phyloP scores from a whole-genome alignment of 768 basidiomycete genomes.

The Tulasnella sp. region DNA sequence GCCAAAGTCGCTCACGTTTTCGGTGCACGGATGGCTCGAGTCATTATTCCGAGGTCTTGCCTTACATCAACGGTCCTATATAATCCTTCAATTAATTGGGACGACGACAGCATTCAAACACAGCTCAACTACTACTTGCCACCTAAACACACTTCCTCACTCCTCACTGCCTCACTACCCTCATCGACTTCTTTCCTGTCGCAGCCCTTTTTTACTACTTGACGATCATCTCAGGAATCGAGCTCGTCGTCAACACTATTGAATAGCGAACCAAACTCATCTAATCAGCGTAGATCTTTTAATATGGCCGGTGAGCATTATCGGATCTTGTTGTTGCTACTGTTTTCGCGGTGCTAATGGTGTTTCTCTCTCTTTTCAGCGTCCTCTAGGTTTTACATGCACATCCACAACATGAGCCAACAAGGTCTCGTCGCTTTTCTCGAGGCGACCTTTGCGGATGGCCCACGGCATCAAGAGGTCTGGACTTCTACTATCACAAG shows the following conservation, averaged over 20 bases:
- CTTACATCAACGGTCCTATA: no score
- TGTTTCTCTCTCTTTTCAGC: background rate
- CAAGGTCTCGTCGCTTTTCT: background rate
- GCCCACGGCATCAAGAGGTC: conserved; percentile 10
- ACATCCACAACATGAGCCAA: conserved; percentile 4
- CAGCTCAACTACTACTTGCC: background rate
- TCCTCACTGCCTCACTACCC: background rate
- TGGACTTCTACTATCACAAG: conserved; percentile 9
- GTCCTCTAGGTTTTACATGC: conserved; percentile 2
- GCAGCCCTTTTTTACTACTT: background rate
- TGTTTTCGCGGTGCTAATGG: background rate
- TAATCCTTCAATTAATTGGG: no score
- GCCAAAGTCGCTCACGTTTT: no score
- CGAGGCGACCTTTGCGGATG: conserved; percentile 5
- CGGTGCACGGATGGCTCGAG: no score
- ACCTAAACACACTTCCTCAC: background rate
- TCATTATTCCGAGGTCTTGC: no score
- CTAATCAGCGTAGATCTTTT: background rate
- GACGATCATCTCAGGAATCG: no score
- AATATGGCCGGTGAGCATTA: background rate
- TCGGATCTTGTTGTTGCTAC: no score
- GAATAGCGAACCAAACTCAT: no score
- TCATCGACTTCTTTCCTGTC: background rate
- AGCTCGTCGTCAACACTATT: no score
- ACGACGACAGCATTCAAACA: no score